phyloP scores from a whole-genome alignment of 2,329 filamentous ascomycete species.

The Aspergillus ochraceoroseus region DNA sequence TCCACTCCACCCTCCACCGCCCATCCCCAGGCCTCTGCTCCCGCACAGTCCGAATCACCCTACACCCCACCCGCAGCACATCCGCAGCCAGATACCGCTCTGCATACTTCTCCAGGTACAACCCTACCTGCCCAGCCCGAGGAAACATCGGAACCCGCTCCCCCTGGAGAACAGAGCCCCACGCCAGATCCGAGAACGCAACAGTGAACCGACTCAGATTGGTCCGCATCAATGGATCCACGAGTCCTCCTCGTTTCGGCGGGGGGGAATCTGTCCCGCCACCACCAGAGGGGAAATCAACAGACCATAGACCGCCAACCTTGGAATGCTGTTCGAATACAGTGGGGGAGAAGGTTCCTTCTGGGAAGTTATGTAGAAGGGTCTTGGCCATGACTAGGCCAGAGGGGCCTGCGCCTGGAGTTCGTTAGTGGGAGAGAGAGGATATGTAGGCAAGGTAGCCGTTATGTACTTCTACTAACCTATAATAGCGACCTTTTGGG shows the following conservation, averaged over 20 bases:
- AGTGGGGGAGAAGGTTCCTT: slow-evolving; percentile 58
- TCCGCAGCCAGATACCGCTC: slow-evolving; percentile 51
- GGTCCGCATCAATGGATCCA: slow-evolving; percentile 54
- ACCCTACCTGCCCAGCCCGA: slow-evolving; percentile 69
- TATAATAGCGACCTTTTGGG: slow-evolving; percentile 52
- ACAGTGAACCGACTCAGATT: slow-evolving; percentile 77
- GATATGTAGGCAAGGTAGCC: no score
- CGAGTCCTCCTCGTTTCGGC: slow-evolving; percentile 18
- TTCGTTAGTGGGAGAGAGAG: background rate
- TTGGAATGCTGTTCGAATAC: slow-evolving; percentile 63
- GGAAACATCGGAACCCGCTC: slow-evolving; percentile 59
- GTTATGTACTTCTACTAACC: no score
- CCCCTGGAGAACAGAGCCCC: slow-evolving; percentile 50
- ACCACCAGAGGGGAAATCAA: slow-evolving; percentile 44
- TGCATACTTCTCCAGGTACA: slow-evolving; percentile 64
- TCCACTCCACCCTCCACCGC: slow-evolving; percentile 40
- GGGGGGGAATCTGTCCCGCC: slow-evolving; percentile 22
- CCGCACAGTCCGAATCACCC: slow-evolving; percentile 31
- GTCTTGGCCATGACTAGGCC: slow-evolving; percentile 69
- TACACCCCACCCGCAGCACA: slow-evolving; percentile 49
- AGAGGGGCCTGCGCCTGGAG: slow-evolving; percentile 61
- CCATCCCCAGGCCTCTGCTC: slow-evolving; percentile 19
- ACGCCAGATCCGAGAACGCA: slow-evolving; percentile 58
- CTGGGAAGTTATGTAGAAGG: slow-evolving; percentile 56
- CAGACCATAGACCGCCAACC: slow-evolving; percentile 75